These are phyloP conservation scores for Puccinia triticina DNA, from an alignment of 1,284 basidiomycete genomes.

Conservation along the genomic window DNA sequence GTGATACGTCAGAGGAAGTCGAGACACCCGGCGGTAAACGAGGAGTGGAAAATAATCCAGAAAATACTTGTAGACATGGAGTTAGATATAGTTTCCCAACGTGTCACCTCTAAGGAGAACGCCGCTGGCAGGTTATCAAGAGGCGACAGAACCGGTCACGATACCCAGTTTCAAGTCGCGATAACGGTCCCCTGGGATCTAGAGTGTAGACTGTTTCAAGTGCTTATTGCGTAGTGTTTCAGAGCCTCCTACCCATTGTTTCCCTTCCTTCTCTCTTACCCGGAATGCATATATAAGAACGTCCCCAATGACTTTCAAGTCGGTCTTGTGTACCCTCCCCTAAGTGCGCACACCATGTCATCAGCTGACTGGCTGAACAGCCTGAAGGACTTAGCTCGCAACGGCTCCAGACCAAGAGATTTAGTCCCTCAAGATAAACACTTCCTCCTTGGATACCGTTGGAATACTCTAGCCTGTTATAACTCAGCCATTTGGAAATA, in stretches of 20 bases:
- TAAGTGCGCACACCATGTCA: no score
- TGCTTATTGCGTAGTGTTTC: no score
- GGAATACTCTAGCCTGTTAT: not conserved
- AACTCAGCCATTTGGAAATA: conserved; percentile 10
- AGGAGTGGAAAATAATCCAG: no score
- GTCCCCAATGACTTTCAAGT: no score
- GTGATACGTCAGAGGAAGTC: no score
- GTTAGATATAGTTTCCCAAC: not conserved
- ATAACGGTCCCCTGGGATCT: no score
- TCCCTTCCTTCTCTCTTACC: no score
- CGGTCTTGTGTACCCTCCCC: no score
- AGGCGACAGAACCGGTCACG: not conserved
- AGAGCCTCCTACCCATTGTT: no score
- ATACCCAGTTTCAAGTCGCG: not conserved
- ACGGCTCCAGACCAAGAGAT: not conserved
- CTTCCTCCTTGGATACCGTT: not conserved
- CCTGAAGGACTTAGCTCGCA: not conserved
- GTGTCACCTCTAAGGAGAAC: not conserved
- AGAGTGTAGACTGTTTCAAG: no score
- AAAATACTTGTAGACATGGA: not conserved
- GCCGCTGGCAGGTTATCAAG: not conserved
- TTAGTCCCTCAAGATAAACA: not conserved
- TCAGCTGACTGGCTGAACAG: not conserved
- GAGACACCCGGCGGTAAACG: no score
- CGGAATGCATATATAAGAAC: no score